phyloP scores from a whole-genome alignment of 1,284 basidiomycete genomes.

The Phellinidium pouzarii region DNA sequence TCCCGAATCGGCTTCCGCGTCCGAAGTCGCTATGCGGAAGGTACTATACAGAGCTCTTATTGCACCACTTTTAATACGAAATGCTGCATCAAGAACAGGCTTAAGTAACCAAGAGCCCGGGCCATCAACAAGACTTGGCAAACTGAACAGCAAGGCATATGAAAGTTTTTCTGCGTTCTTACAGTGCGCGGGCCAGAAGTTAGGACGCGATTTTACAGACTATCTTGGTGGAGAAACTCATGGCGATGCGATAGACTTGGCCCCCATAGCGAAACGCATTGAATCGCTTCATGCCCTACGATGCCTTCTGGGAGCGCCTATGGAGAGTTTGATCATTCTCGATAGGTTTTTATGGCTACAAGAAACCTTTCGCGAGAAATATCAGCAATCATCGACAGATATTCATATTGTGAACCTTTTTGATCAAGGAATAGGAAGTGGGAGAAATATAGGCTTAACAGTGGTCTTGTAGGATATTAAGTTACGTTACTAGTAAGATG shows the following conservation, averaged over 20 bases:
- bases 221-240: constrained; percentile 10
- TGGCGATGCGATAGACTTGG: neutral
- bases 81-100: neutral
- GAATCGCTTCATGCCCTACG: constrained; percentile 35
- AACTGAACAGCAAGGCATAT: constrained; percentile 31
- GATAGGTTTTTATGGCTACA: constrained; percentile 33
- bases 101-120: neutral
- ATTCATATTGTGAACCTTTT: constrained; percentile 21
- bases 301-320: constrained; percentile 34
- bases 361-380: constrained; percentile 24
- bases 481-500: neutral
- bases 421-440: constrained; percentile 23
- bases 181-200: constrained; percentile 23
- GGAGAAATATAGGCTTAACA: constrained; percentile 23
- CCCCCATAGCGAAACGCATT: constrained; percentile 26
- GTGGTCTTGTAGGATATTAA: neutral
- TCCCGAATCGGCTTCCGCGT: constrained; percentile 22
- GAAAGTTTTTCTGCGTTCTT: constrained; percentile 30
- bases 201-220: constrained; percentile 21
- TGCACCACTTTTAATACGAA: neutral
- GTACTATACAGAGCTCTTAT: constrained; percentile 60
- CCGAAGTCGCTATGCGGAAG: constrained; percentile 48
- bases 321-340: constrained; percentile 35
- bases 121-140: constrained; percentile 30
- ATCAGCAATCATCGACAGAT: neutral